Conservation (phyloP, 139 green algal genomes). For the Yamagishiella unicocca region DNA sequence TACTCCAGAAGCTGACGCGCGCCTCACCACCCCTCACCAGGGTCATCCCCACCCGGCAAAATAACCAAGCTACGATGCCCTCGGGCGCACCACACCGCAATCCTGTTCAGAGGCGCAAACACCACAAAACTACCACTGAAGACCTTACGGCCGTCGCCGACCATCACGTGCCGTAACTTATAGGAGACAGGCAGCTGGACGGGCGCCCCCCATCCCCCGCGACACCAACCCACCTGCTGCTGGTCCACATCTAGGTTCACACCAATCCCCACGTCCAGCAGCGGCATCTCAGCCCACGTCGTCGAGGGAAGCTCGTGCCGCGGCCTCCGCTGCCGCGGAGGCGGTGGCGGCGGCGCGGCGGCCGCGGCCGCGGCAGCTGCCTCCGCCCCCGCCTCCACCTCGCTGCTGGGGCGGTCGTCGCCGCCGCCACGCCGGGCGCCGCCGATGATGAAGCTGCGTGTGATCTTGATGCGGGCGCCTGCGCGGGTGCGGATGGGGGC, state of each 20-base stretch:
- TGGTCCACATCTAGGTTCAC: constrained; percentile 60
- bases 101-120: too few relatives aligned
- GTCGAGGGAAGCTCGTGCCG: not conserved
- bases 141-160: too few relatives aligned
- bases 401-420: not conserved
- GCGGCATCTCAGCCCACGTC: constrained; percentile 24
- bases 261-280: constrained; percentile 65
- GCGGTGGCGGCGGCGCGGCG: not conserved
- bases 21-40: too few relatives aligned
- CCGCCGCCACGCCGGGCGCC: too few relatives aligned
- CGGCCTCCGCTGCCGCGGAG: not conserved
- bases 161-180: too few relatives aligned
- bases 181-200: too few relatives aligned
- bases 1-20: too few relatives aligned
- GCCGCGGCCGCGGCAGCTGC: not conserved
- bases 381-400: not conserved
- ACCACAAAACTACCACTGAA: too few relatives aligned
- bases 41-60: too few relatives aligned
- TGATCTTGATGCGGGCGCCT: constrained; percentile 76
- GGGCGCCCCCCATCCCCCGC: too few relatives aligned
- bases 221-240: constrained; percentile 50
- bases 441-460: constrained; percentile 63
- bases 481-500: not conserved
- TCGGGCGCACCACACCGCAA: too few relatives aligned
- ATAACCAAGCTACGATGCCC: too few relatives aligned